A percentile compares a stretch with the other conserved stretches of the same genome.
phyloP scores from a whole-genome alignment of 176 grass and related monocot species.

The Luzula sylvatica region DNA sequence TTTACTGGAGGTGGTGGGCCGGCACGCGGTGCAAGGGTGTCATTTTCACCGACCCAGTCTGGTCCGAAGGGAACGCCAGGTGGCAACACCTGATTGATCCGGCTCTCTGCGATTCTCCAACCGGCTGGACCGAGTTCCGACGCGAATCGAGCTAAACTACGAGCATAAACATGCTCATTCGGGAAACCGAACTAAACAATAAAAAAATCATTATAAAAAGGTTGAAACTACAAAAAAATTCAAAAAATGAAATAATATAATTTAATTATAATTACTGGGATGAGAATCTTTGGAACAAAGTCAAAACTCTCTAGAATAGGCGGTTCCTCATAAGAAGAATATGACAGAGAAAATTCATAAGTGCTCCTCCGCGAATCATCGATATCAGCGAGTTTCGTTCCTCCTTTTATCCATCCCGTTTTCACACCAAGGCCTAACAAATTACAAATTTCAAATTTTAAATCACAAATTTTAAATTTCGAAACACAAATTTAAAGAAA shows the following conservation, averaged over 20 bases:
- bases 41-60: conserved; percentile 66
- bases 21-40: too few relatives aligned
- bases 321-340: conserved; percentile 35
- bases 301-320: conserved; percentile 47
- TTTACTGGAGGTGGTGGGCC: conserved; percentile 24
- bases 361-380: conserved; percentile 68
- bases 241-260: background rate
- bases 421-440: conserved; percentile 40
- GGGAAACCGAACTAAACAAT: conserved; percentile 56
- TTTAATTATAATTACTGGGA: conserved; percentile 47
- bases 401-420: conserved; percentile 33
- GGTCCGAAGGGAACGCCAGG: conserved; percentile 54
- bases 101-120: conserved; percentile 60
- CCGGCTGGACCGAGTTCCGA: conserved; percentile 45
- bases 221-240: background rate
- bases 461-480: background rate
- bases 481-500: background rate
- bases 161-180: conserved; percentile 44
- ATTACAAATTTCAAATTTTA: conserved; percentile 3
- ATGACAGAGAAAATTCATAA: conserved; percentile 46
- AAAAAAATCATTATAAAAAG: conserved; percentile 20
- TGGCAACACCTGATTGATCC: conserved; percentile 49
- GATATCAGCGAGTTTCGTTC: conserved; percentile 42
- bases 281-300: conserved; percentile 45
- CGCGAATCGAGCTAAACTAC: conserved; percentile 76